phyloP scores from a whole-genome alignment of 306 rosid genomes.

The Trifolium fragiferum region DNA sequence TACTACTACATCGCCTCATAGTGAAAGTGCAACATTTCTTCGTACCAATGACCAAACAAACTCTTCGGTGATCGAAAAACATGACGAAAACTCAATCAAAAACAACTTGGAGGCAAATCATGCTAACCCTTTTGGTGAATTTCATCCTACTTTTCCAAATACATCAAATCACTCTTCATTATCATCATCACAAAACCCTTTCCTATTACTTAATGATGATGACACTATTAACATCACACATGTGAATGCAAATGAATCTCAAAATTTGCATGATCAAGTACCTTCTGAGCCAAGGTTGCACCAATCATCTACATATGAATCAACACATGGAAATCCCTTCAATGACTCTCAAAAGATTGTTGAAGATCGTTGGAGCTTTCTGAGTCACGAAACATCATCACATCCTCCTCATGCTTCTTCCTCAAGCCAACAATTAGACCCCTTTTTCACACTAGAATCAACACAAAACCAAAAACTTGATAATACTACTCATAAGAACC shows the following conservation, averaged over 20 bases:
- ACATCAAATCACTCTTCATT: neutral
- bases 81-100: conserved; percentile 12
- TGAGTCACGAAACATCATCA: conserved; percentile 6
- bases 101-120: conserved; percentile 7
- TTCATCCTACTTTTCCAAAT: conserved; percentile 8
- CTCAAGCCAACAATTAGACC: conserved; percentile 12
- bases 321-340: conserved; percentile 19
- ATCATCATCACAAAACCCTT: conserved; percentile 41
- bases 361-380: conserved; percentile 16
- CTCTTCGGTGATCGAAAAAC: conserved; percentile 1
- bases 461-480: neutral
- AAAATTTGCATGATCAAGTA: conserved; percentile 2
- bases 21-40: neutral
- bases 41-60: conserved; percentile 5
- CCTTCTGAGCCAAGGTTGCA: conserved; percentile 5
- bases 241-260: conserved; percentile 8
- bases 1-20: neutral
- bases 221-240: conserved; percentile 20
- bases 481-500: conserved; percentile 13
- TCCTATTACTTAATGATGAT: neutral
- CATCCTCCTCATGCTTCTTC: conserved; percentile 16
- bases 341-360: neutral
- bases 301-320: conserved; percentile 4
- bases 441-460: conserved; percentile 30
- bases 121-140: conserved; percentile 33